Evolutionary conservation across 129 eudicot genomes (phyloP).

Genomic region (Dittrichia graveolens): DNA sequence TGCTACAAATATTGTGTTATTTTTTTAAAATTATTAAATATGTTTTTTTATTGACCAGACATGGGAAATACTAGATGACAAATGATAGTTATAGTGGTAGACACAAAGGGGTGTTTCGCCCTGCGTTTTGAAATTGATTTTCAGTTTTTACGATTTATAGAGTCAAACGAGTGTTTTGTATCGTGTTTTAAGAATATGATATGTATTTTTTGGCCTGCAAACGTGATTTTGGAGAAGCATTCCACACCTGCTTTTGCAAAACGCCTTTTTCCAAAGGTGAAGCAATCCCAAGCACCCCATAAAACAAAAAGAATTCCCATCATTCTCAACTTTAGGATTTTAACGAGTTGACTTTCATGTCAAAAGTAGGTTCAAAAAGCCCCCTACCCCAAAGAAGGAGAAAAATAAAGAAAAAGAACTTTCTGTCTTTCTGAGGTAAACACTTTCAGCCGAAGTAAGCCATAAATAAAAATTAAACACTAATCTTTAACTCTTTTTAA

Average conservation of each 20-base stretch:
- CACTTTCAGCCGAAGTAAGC: not conserved
- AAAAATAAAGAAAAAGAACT: constrained; percentile 8
- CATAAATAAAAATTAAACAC: not conserved
- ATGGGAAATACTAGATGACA: too few relatives aligned
- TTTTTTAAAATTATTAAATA: too few relatives aligned
- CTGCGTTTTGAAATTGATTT: too few relatives aligned
- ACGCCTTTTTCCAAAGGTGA: not conserved
- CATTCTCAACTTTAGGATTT: not conserved
- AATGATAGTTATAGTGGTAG: too few relatives aligned
- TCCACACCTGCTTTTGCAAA: not conserved
- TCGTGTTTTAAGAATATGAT: too few relatives aligned
- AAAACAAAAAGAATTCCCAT: not conserved
- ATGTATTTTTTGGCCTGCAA: too few relatives aligned
- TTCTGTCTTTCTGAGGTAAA: not conserved
- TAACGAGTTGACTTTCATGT: constrained; percentile 22
- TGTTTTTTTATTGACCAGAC: too few relatives aligned
- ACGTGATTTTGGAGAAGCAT: too few relatives aligned
- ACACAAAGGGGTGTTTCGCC: too few relatives aligned
- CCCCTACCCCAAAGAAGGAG: not conserved
- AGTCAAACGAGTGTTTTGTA: too few relatives aligned
- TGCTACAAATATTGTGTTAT: too few relatives aligned
- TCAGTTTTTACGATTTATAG: too few relatives aligned
- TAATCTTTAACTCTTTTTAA: not conserved
- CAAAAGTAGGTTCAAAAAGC: constrained; percentile 24
- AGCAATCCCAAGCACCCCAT: not conserved